phyloP scores from a whole-genome alignment of 177 flowering plant species.

The Vitis hybrid region DNA sequence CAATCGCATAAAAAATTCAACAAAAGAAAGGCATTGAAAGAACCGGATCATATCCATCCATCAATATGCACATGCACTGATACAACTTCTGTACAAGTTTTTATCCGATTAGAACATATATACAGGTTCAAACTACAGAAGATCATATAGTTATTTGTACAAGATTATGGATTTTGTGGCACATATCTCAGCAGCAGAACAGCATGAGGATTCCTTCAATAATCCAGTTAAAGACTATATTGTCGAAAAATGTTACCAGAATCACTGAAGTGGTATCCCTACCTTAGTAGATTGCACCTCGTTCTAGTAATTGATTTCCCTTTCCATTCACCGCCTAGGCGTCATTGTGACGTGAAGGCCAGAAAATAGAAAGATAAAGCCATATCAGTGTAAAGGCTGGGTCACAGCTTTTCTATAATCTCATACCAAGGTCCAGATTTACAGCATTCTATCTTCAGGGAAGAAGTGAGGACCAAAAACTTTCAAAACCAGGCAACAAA shows the following conservation, averaged over 20 bases:
- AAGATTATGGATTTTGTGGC: neutral
- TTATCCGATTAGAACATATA: slow-evolving; percentile 6
- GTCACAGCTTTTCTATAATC: neutral
- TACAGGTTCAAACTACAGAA: slow-evolving; percentile 9
- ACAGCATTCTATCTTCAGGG: neutral
- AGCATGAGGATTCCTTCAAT: neutral
- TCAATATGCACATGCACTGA: too few species aligned
- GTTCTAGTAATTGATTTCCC: neutral
- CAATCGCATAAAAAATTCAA: too few species aligned
- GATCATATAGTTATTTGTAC: neutral
- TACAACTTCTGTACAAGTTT: slow-evolving; percentile 12
- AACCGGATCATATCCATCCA: too few species aligned
- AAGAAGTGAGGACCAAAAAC: neutral
- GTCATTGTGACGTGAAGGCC: neutral
- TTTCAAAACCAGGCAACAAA: neutral
- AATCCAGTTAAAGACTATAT: neutral
- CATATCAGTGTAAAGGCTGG: neutral
- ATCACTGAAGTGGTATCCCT: neutral
- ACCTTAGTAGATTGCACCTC: neutral
- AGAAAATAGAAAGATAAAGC: neutral
- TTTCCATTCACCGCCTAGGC: too few species aligned
- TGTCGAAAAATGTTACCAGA: neutral
- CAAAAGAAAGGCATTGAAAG: too few species aligned
- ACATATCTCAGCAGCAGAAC: neutral
- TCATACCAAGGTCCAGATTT: neutral